Evolutionary conservation across 2,329 filamentous ascomycete species (phyloP), one percentile per base, ranked within the genome.

Genomic region (Trichoderma citrinoviride): DNA sequence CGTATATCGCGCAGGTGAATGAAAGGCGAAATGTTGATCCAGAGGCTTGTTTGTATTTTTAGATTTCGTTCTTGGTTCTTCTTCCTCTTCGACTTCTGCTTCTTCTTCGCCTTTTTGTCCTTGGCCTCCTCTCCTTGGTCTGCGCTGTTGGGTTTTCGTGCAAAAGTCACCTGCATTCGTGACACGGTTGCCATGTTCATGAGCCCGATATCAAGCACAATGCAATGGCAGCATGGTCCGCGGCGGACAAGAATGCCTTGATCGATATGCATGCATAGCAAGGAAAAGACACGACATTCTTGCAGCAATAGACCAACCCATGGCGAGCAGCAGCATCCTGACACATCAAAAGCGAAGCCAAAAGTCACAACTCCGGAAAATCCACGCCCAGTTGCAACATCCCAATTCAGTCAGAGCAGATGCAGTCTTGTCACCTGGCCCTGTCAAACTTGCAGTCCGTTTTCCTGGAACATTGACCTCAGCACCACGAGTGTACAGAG

Each of bases 321-420:
- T 29, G 56, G 54, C 49, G 41, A 61, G 49, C 33, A 61, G 49
- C 33, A 50, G 33, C 41, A 40, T 58, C 21, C 53, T 53, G 49
- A 47, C 53, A 66, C 53, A 60, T 66, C 64, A 63, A 58, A 58
- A 53, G 58, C 46, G 47, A 62, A 33, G 58, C 64, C 64, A 66
- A 66, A 66, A 52, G 33, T 66, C 58, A 66, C 52, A 46, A 40
- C 64, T 52, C 52, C 41, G 64, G 37, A 62, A 33, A 19, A 56
- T 49, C 57, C 50, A 61, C 37, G 21, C 25, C 52, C 52, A 41
- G 44, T 46, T 53, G 56, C 57, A 62, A 56, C 52, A 27, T 44
- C 43, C 37, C 50, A 33, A 29, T 19, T 27, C 56, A 56, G 19
- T 27, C 56, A 56, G 19, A 66, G 46, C 44, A 57, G 29, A 49